Conservation (phyloP, 106 monocot genomes). For the Acanthochlamys bracteata region DNA sequence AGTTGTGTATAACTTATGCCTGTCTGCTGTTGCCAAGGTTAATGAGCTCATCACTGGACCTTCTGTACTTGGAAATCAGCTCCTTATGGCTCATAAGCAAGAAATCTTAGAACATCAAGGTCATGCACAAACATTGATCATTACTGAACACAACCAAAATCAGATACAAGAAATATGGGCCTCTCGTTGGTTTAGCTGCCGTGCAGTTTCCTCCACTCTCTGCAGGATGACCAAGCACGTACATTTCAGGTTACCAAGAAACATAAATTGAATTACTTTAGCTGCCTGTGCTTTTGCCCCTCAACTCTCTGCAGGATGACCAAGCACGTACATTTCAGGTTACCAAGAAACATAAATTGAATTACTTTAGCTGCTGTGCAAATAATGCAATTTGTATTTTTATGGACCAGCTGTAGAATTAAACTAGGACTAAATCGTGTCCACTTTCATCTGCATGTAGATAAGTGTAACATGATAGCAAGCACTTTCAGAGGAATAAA, state of each 20-base stretch:
- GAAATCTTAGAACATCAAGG: neutral
- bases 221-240: slow-evolving; percentile 4
- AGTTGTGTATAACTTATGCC: neutral
- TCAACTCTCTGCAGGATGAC: slow-evolving; percentile 38
- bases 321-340: neutral
- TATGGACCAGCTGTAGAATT: too few relatives aligned
- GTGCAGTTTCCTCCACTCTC: slow-evolving; percentile 45
- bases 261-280: too few relatives aligned
- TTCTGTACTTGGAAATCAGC: slow-evolving; percentile 37
- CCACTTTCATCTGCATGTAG: too few relatives aligned
- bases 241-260: too few relatives aligned
- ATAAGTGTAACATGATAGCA: too few relatives aligned
- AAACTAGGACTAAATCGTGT: too few relatives aligned
- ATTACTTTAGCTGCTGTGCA: too few relatives aligned
- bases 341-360: too few relatives aligned
- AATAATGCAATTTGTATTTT: too few relatives aligned
- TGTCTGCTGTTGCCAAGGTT: slow-evolving; percentile 22
- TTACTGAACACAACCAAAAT: neutral
- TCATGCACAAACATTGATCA: neutral
- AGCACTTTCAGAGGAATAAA: too few relatives aligned
- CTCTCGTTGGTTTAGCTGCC: slow-evolving; percentile 51
- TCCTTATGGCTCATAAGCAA: slow-evolving; percentile 24
- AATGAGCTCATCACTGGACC: slow-evolving; percentile 28
- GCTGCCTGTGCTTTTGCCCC: slow-evolving; percentile 32
- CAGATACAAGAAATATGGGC: neutral